These are phyloP conservation scores for Pseudozyma sp. DNA, from an alignment of 1,284 basidiomycete species.

Conservation along the genomic window DNA sequence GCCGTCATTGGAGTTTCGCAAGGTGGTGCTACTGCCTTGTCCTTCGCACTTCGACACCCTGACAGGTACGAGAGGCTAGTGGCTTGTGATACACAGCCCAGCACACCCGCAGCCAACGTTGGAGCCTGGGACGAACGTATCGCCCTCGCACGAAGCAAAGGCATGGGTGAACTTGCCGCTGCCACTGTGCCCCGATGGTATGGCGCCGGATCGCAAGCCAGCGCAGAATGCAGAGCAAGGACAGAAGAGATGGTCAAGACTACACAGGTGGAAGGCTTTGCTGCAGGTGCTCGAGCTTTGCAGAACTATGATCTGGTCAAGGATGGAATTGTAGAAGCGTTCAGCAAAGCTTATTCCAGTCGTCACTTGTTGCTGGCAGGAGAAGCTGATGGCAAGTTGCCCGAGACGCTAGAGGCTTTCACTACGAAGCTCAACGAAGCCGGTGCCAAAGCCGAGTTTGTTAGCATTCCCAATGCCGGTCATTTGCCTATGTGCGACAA, in stretches of 20 bases:
- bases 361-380: conserved; percentile 69
- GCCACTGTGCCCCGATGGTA: conserved; percentile 71
- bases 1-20: conserved; percentile 71
- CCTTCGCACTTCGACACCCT: conserved; percentile 69
- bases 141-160: conserved; percentile 60
- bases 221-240: conserved; percentile 46
- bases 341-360: conserved; percentile 33
- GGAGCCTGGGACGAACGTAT: conserved; percentile 71
- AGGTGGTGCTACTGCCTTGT: conserved; percentile 71
- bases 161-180: conserved; percentile 68
- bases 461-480: conserved; percentile 66
- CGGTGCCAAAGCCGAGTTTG: conserved; percentile 65
- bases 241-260: conserved; percentile 60
- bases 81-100: conserved; percentile 71
- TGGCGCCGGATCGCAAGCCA: conserved; percentile 61
- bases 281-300: conserved; percentile 68
- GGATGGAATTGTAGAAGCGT: conserved; percentile 61
- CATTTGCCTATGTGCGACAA: conserved; percentile 71
- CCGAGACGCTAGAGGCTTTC: conserved; percentile 67
- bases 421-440: conserved; percentile 61
- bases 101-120: conserved; percentile 69
- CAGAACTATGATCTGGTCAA: conserved; percentile 70
- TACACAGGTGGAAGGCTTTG: conserved; percentile 70
- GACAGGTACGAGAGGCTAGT: conserved; percentile 65
- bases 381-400: conserved; percentile 70